Conservation (phyloP, 2,329 filamentous ascomycete species). For the Kalaharituber pfeilii region DNA sequence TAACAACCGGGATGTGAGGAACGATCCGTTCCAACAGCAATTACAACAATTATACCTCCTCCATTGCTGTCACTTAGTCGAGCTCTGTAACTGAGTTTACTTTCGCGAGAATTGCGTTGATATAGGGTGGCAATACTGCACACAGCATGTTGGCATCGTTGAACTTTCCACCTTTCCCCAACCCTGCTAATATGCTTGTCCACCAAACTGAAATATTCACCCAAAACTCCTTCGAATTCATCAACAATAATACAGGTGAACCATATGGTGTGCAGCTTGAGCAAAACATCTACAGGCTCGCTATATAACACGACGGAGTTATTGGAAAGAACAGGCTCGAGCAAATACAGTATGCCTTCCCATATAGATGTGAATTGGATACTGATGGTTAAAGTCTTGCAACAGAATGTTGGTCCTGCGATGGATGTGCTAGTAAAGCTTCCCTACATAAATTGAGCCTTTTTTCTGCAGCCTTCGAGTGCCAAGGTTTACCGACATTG, state of each 20-base stretch:
- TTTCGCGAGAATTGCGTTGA: constrained; percentile 18
- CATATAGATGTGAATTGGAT: constrained; percentile 49
- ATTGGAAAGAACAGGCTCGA: constrained; percentile 40
- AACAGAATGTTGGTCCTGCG: constrained; percentile 52
- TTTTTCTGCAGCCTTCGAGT: constrained; percentile 60
- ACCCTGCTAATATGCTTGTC: constrained; percentile 39
- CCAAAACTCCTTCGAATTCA: constrained; percentile 31
- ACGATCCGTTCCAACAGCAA: too few species aligned
- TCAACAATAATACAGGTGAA: constrained; percentile 38
- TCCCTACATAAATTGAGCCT: constrained; percentile 55
- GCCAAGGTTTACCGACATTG: constrained; percentile 65
- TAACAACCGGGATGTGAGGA: too few species aligned
- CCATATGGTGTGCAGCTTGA: constrained; percentile 46
- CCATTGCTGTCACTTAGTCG: too few species aligned
- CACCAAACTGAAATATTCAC: constrained; percentile 38
- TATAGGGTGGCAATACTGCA: constrained; percentile 20
- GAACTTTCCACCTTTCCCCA: constrained; percentile 24
- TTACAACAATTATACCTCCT: too few species aligned
- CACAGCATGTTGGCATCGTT: constrained; percentile 14
- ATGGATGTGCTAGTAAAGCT: constrained; percentile 71
- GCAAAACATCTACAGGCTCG: constrained; percentile 39
- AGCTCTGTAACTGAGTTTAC: too few species aligned
- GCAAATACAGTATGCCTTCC: constrained; percentile 52
- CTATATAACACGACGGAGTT: constrained; percentile 24
- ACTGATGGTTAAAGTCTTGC: constrained; percentile 50